Percentiles rank a stretch among this genome's conserved stretches.
phyloP scores from a whole-genome alignment of 768 basidiomycete genomes.

The Podaxis sp. region DNA sequence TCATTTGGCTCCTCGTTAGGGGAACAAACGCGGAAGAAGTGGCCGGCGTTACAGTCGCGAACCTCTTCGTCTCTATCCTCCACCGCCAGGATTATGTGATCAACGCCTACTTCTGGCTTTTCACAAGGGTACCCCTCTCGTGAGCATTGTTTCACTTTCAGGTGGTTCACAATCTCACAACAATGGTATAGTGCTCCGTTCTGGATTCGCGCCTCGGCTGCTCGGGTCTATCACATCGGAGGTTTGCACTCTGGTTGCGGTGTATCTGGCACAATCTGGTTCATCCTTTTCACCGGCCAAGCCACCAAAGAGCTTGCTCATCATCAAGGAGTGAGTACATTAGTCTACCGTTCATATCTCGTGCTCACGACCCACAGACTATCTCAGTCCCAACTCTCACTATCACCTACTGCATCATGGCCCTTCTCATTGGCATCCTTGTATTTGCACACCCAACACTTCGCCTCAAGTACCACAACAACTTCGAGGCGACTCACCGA shows the following conservation, averaged over 20 bases:
- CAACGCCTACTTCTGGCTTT: conserved; percentile 53
- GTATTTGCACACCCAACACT: conserved; percentile 46
- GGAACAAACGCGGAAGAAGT: conserved; percentile 34
- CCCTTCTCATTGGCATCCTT: conserved; percentile 47
- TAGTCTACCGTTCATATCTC: background rate
- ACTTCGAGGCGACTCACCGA: conserved; percentile 52
- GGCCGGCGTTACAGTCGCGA: conserved; percentile 41
- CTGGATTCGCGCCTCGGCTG: conserved; percentile 43
- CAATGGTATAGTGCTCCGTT: conserved; percentile 23
- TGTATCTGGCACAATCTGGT: conserved; percentile 51
- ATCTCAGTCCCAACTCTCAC: conserved; percentile 13
- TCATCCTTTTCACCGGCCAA: conserved; percentile 46
- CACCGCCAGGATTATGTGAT: conserved; percentile 58
- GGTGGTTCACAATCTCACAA: background rate
- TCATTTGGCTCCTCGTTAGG: conserved; percentile 39
- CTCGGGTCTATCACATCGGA: conserved; percentile 54
- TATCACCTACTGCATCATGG: conserved; percentile 38
- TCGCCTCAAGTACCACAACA: conserved; percentile 46
- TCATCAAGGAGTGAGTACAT: conserved; percentile 23
- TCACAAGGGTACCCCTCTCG: conserved; percentile 48
- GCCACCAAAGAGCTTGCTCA: conserved; percentile 34
- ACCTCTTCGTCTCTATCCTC: conserved; percentile 44
- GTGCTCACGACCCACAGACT: conserved; percentile 1
- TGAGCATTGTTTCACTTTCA: conserved; percentile 23
- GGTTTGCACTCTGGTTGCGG: conserved; percentile 55